Evolutionary conservation across 2,329 filamentous ascomycete genomes (phyloP).

Genomic region (Fusarium compactum): DNA sequence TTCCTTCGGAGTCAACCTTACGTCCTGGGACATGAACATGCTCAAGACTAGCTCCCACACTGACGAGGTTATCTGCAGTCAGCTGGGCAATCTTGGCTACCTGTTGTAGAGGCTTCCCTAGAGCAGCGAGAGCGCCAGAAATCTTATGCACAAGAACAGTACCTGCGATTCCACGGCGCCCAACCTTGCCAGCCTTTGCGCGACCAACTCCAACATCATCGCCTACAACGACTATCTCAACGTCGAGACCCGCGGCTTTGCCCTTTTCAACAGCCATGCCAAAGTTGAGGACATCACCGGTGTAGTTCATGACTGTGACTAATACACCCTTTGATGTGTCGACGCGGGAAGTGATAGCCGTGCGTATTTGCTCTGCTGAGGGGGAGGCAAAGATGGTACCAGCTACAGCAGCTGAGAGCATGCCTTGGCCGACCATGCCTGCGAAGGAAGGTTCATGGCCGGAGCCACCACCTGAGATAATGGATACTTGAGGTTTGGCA

Average conservation of each 20-base stretch:
- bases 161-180: slow-evolving; percentile 88
- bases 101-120: slow-evolving; percentile 74
- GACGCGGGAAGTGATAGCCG: slow-evolving; percentile 79
- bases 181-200: slow-evolving; percentile 87
- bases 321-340: slow-evolving; percentile 79
- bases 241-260: slow-evolving; percentile 78
- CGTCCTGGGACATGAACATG: slow-evolving; percentile 95
- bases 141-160: slow-evolving; percentile 94
- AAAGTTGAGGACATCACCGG: slow-evolving; percentile 90
- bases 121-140: slow-evolving; percentile 82
- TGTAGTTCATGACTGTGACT: slow-evolving; percentile 97
- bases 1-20: slow-evolving; percentile 67
- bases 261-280: slow-evolving; percentile 95
- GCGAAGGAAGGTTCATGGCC: slow-evolving; percentile 92
- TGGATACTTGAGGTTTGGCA: slow-evolving; percentile 74
- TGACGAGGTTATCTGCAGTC: slow-evolving; percentile 81
- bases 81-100: slow-evolving; percentile 79
- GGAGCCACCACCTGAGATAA: slow-evolving; percentile 89
- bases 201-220: slow-evolving; percentile 93
- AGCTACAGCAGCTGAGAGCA: slow-evolving; percentile 84
- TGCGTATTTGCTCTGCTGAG: slow-evolving; percentile 83
- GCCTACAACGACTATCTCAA: slow-evolving; percentile 91
- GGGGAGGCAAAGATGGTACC: slow-evolving; percentile 90
- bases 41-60: slow-evolving; percentile 85
- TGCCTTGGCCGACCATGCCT: slow-evolving; percentile 83